A percentile compares a stretch with the other conserved stretches of the same genome.
phyloP scores from a whole-genome alignment of 2,329 filamentous ascomycete genomes.

The Colletotrichum falcatum region DNA sequence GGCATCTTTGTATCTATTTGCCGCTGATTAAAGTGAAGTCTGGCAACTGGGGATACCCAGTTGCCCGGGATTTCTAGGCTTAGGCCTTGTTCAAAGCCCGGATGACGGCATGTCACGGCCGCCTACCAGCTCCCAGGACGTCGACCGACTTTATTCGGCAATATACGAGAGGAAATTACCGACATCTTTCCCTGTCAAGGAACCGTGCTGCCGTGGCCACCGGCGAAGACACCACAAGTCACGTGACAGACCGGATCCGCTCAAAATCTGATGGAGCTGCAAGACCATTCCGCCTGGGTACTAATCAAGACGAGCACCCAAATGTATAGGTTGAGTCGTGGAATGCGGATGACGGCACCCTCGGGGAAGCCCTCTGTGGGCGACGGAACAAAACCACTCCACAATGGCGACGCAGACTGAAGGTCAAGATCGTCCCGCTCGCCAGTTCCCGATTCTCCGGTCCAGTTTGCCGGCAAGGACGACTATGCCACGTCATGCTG shows the following conservation, averaged over 20 bases:
- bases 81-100: not conserved
- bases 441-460: not conserved
- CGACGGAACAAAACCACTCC: not conserved
- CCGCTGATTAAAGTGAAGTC: slow-evolving; percentile 13
- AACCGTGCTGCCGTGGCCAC: not conserved
- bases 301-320: not conserved
- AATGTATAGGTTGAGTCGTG: not conserved
- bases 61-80: not conserved
- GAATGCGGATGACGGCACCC: not conserved
- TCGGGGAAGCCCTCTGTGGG: not conserved
- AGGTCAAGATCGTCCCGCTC: not conserved
- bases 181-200: not conserved
- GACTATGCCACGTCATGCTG: slow-evolving; percentile 1
- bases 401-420: not conserved
- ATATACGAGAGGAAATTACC: not conserved
- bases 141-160: not conserved
- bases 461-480: slow-evolving; percentile 1
- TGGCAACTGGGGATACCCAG: slow-evolving; percentile 17
- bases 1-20: slow-evolving; percentile 8
- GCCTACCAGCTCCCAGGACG: not conserved
- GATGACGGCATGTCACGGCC: slow-evolving; percentile 4
- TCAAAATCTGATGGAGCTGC: not conserved
- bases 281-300: not conserved
- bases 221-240: not conserved
- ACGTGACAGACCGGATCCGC: not conserved